Base-by-base conservation (phyloP, 2,329 filamentous ascomycete species). In the Colletotrichum cuscutae region DNA sequence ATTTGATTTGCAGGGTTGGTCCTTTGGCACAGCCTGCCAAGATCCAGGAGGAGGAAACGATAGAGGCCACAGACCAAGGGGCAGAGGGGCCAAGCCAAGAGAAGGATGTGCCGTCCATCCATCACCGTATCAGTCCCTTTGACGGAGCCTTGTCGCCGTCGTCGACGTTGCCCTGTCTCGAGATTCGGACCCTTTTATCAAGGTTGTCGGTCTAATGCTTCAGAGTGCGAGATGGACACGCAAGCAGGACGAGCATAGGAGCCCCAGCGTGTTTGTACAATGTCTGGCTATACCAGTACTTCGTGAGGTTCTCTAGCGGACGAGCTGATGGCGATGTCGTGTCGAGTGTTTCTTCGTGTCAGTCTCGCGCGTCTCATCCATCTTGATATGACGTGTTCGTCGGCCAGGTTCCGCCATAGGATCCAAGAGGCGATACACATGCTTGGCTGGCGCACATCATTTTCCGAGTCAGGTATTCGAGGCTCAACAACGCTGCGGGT, bases 21-120 rank as follows among this genome's bases (percentile, higher is more conserved):
- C 70, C 70, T 57, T 37, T 13, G 46, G 70, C 60, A 72, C 66
- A 53, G 70, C 66, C 70, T 57, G 65, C 60, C 66, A 72, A 70
- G 60, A 42, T 54, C 57, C 59, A 64, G 26, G 58, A 72, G 53
- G 46, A 63, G 30, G 30, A 52, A 42, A 59, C 49, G 65, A 53
- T 42, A 37, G 32, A 28, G 68, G 54, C 69, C 62, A 57, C 68
- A 62, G 54, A 46, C 54, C 67, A 60, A 71, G 64, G 68, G 68
- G 58, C 52, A 71, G 37, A 62, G 15, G 35, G 65, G 46, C 65
- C 49, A 65, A 49, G 65, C 70, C 60, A 67, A 68, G 54, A 42
- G 54, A 70, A 68, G 35, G 58, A 42, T 61, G 66, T 56, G 66
- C 59, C 66, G 59, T 7, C 49, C 28, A 68, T 57, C 56, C 53